Evolutionary conservation across 192 early-diverging fungal genomes (phyloP).

Genomic region (Rhizophlyctis rosea): DNA sequence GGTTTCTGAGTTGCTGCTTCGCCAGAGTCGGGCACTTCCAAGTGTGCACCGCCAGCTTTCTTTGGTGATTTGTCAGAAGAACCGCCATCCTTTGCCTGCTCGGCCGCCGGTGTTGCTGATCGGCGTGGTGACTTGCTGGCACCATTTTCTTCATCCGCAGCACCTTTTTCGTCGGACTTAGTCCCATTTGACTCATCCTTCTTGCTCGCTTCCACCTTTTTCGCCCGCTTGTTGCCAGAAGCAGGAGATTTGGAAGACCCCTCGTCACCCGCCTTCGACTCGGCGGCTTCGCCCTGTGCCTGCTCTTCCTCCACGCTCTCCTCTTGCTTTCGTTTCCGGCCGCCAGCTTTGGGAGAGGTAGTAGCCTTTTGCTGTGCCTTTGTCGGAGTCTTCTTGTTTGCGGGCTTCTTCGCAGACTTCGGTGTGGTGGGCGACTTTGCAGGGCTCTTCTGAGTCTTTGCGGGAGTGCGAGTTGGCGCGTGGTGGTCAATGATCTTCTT

Average conservation of each 20-base stretch:
- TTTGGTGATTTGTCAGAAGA: neutral
- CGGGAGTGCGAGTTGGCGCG: neutral
- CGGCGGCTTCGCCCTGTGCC: neutral
- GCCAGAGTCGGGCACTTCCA: neutral
- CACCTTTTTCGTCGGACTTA: neutral
- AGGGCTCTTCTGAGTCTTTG: slow-evolving; percentile 6
- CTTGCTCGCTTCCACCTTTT: neutral
- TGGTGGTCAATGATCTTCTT: no score
- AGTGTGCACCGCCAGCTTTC: neutral
- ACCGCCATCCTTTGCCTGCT: neutral
- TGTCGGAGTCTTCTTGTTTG: neutral
- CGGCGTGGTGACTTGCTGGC: no score
- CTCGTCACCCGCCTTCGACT: neutral
- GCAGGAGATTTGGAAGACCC: neutral
- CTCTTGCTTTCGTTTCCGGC: neutral
- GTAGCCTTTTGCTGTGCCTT: neutral
- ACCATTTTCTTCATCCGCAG: neutral
- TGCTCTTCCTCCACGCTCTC: neutral
- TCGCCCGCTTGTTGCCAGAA: neutral
- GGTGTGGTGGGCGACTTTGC: neutral
- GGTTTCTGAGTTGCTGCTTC: neutral
- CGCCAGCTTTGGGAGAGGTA: neutral
- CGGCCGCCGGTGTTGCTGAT: neutral
- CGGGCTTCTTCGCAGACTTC: neutral
- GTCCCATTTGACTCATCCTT: neutral